Evolutionary conservation across 2,329 filamentous ascomycete genomes (phyloP).

Genomic region (Mycosphaerella sp.): DNA sequence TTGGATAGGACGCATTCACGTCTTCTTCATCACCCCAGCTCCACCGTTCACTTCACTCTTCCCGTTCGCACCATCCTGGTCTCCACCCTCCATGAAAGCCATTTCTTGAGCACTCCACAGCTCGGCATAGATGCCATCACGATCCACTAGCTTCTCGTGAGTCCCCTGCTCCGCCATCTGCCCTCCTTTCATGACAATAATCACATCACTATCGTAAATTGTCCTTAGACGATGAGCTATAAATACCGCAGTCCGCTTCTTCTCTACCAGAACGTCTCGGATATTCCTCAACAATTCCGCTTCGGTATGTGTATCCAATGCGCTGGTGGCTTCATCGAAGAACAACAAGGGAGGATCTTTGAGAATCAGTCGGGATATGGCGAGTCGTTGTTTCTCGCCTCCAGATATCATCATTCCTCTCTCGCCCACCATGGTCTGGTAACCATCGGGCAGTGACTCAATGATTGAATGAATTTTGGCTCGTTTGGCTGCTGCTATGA

Average conservation of each 20-base stretch:
- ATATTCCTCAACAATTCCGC: constrained; percentile 87
- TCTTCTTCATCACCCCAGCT: too few relatives aligned
- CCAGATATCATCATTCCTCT: constrained; percentile 92
- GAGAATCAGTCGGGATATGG: constrained; percentile 73
- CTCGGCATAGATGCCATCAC: constrained; percentile 74
- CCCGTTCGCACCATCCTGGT: neutral
- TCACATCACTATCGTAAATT: constrained; percentile 85
- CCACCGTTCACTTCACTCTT: constrained; percentile 10
- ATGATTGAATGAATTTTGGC: constrained; percentile 83
- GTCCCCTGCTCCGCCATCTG: constrained; percentile 83
- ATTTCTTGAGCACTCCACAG: constrained; percentile 63
- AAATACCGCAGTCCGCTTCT: constrained; percentile 84
- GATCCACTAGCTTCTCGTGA: constrained; percentile 75
- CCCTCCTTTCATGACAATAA: constrained; percentile 82
- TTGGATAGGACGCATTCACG: too few relatives aligned
- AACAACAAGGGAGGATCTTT: constrained; percentile 88
- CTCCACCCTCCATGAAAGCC: constrained; percentile 33
- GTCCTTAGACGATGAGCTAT: constrained; percentile 88
- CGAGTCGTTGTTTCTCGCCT: constrained; percentile 87
- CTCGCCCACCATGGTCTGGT: constrained; percentile 86
- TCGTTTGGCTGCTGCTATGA: constrained; percentile 70
- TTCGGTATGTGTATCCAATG: constrained; percentile 88
- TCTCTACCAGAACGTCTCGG: constrained; percentile 84
- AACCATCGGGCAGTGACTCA: constrained; percentile 68
- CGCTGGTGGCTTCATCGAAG: constrained; percentile 92